Conservation (phyloP, 768 basidiomycete species). For the Amanita brunnescens region DNA sequence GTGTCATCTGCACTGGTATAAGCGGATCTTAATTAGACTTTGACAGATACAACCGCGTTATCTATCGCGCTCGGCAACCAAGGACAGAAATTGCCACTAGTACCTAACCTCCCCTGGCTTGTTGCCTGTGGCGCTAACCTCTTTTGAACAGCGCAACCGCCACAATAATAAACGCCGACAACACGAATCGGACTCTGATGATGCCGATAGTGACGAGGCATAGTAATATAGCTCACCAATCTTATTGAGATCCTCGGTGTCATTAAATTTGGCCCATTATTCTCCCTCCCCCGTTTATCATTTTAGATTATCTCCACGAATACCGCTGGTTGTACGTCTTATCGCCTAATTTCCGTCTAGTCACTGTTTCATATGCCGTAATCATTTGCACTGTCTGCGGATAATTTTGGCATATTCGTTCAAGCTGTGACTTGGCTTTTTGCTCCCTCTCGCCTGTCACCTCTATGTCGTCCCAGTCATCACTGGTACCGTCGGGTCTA, state of each 20-base stretch:
- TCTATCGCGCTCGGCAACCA: conserved; percentile 86
- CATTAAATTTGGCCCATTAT: neutral
- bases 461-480: conserved; percentile 12
- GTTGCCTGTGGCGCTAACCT: conserved; percentile 13
- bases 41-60: conserved; percentile 74
- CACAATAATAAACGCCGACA: conserved; percentile 63
- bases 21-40: conserved; percentile 39
- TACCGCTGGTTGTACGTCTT: conserved; percentile 23
- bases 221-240: neutral
- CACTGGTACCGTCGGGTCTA: conserved; percentile 14
- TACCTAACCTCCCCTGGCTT: conserved; percentile 27
- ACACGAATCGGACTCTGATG: conserved; percentile 55
- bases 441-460: neutral
- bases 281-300: neutral
- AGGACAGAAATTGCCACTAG: conserved; percentile 83
- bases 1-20: conserved; percentile 40
- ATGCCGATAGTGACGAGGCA: conserved; percentile 58
- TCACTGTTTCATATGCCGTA: conserved; percentile 23
- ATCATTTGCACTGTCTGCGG: conserved; percentile 34
- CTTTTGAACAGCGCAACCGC: conserved; percentile 59
- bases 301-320: conserved; percentile 7
- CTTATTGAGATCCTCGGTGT: neutral
- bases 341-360: conserved; percentile 20
- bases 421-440: conserved; percentile 32
- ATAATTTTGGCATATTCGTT: conserved; percentile 38